A percentile compares a stretch with the other conserved stretches of the same genome.
Evolutionary conservation across 2,329 filamentous ascomycete species (phyloP).

Genomic region (Xylaria sp.): DNA sequence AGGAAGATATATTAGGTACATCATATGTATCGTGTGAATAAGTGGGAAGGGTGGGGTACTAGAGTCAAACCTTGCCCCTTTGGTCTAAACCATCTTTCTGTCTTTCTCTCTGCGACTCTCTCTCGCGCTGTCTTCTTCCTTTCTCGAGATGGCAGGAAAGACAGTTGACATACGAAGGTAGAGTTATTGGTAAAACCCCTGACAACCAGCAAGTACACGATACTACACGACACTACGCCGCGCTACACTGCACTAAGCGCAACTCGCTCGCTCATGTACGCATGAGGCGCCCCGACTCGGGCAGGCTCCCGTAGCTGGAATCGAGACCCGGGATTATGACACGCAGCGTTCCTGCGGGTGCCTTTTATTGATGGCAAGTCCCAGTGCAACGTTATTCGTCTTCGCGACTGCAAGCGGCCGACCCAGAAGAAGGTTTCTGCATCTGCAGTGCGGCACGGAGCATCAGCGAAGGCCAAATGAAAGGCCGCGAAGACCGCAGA

Average conservation of each 20-base stretch:
- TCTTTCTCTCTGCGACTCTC: no score
- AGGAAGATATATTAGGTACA: no score
- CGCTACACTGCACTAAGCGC: background rate
- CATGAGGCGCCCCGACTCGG: conserved; percentile 22
- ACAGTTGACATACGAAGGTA: background rate
- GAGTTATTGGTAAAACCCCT: background rate
- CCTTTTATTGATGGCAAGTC: conserved; percentile 15
- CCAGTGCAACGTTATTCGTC: conserved; percentile 33
- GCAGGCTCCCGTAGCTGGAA: conserved; percentile 27
- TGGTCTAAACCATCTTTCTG: no score
- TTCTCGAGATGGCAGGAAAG: background rate
- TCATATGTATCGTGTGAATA: no score
- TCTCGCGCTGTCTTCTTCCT: no score
- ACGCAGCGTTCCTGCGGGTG: conserved; percentile 24
- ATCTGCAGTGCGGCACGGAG: conserved; percentile 43
- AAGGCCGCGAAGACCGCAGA: conserved; percentile 29
- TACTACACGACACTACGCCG: no score
- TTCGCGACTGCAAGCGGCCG: conserved; percentile 42
- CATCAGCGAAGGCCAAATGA: conserved; percentile 35
- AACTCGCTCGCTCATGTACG: background rate
- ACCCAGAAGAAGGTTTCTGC: conserved; percentile 47
- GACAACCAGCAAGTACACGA: background rate
- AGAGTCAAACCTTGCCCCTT: no score
- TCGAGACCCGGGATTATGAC: conserved; percentile 25
- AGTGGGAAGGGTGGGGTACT: no score